phyloP scores from a whole-genome alignment of 371 early-diverging fungal species.

The Rhizopus sp. region DNA sequence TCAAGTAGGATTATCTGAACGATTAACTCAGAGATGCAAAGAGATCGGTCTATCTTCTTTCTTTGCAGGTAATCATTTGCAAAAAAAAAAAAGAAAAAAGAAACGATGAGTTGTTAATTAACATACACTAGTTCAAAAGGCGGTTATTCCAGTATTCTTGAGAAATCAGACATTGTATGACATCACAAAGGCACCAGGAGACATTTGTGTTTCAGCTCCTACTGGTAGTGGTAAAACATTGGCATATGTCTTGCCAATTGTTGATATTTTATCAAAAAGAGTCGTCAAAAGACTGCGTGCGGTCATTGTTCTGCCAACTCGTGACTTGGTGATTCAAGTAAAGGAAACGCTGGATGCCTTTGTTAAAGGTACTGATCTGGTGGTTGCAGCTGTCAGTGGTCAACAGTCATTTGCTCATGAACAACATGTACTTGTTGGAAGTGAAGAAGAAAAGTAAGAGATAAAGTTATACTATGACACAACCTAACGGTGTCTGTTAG shows the following conservation, averaged over 20 bases:
- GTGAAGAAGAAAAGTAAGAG: slow-evolving; percentile 32
- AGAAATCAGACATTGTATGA: slow-evolving; percentile 56
- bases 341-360: slow-evolving; percentile 80
- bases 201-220: slow-evolving; percentile 93
- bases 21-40: slow-evolving; percentile 62
- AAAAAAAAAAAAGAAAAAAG: background rate
- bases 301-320: slow-evolving; percentile 87
- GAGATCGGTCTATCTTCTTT: slow-evolving; percentile 69
- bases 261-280: slow-evolving; percentile 74
- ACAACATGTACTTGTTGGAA: slow-evolving; percentile 68
- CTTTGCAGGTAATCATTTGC: slow-evolving; percentile 67
- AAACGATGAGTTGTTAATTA: background rate
- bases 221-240: slow-evolving; percentile 98
- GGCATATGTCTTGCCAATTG: slow-evolving; percentile 95
- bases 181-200: slow-evolving; percentile 61
- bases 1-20: slow-evolving; percentile 60
- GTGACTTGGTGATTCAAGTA: slow-evolving; percentile 88
- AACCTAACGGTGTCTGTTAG: slow-evolving; percentile 13
- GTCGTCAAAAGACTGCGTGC: slow-evolving; percentile 79
- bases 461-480: background rate
- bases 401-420: slow-evolving; percentile 81
- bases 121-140: slow-evolving; percentile 70
- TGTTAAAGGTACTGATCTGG: slow-evolving; percentile 73
- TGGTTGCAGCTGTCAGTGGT: slow-evolving; percentile 72
- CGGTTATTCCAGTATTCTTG: slow-evolving; percentile 81